Conservation (phyloP, 2,329 filamentous ascomycete species). For the Elsinoe australis region DNA sequence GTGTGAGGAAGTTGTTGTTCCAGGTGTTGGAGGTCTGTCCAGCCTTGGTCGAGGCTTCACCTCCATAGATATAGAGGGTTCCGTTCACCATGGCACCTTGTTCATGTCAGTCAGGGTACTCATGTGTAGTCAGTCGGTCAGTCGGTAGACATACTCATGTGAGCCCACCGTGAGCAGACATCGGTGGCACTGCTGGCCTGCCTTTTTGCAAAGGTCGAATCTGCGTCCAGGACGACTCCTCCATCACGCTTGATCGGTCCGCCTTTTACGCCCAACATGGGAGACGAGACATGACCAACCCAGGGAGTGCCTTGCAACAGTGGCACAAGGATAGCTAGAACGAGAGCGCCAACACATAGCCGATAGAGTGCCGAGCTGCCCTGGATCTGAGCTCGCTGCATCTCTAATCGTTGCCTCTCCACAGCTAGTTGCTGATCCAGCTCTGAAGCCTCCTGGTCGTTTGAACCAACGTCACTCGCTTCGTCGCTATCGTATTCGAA, state of each 20-base stretch:
- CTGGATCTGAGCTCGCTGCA: conserved; percentile 11
- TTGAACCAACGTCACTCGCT: conserved; percentile 22
- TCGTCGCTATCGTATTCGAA: conserved; percentile 23
- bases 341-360: conserved; percentile 23
- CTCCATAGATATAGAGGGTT: conserved; percentile 69
- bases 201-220: conserved; percentile 22
- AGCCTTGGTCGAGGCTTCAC: conserved; percentile 51
- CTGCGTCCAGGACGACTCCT: conserved; percentile 17
- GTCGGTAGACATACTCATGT: conserved; percentile 44
- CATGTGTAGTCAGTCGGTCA: conserved; percentile 17
- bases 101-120: conserved; percentile 21
- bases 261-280: conserved; percentile 28
- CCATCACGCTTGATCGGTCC: conserved; percentile 23
- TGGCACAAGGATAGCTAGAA: conserved; percentile 26
- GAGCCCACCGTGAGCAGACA: conserved; percentile 58
- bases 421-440: not conserved
- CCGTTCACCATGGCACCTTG: conserved; percentile 61
- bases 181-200: conserved; percentile 46
- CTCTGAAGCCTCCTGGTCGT: conserved; percentile 8
- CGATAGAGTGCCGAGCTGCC: conserved; percentile 25
- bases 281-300: conserved; percentile 23
- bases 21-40: conserved; percentile 58
- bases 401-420: conserved; percentile 21
- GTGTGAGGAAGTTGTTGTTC: conserved; percentile 66
- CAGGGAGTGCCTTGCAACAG: conserved; percentile 25